Evolutionary conservation across 176 grass and related monocot genomes (phyloP), one percentile per base, ranked within the genome.

Genomic region (Luzula sylvatica): DNA sequence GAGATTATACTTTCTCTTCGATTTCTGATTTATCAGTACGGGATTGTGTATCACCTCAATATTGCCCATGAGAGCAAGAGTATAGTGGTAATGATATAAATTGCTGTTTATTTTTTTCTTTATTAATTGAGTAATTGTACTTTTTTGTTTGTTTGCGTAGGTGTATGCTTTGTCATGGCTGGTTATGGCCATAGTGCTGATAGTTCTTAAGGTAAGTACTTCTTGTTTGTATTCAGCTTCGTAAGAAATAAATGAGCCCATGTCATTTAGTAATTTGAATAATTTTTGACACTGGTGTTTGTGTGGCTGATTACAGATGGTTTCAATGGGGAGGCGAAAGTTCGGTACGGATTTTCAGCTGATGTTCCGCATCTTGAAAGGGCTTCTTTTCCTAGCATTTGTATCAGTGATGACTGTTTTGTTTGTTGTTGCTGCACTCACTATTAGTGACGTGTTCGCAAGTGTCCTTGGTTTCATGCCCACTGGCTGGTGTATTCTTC

Each of bases 11-110:
- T 98, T 46, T 58, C 85, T 17, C 82, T 98, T 53, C 86, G 93
- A 15, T 98, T 98, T 66, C 60, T 98, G 61, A 92, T 98, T 59
- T 92, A 87, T 65, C 93, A 98, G 61, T 98, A 98, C 50, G 93
- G 86, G 16, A 87, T 98, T 72, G 93, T 98, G 50, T 92, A 92
- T 48, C 93, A 98, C 72, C 78, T 98, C 24, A 74, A 87, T 46
- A 87, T 98, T 50, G 52, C 86, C 61, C 72, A 53, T 42, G 81
- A 29, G 41, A 82, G 5, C 72, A 79, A 26, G 49, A 92, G 78
- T 55, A 67, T 98, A 67, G 46, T 86, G 92, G 92, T 98, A 86
- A 26, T 35, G 30, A 35, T 4, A 35, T 35, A 9, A 35, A 35
- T 4, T 55, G 47, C 43, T 48, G 76, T 38, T 24, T 30, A 4